Evolutionary conservation across 352 stramenopile genomes (phyloP), one percentile per base, ranked within the genome.

Genomic region (Pythium oligandrum): DNA sequence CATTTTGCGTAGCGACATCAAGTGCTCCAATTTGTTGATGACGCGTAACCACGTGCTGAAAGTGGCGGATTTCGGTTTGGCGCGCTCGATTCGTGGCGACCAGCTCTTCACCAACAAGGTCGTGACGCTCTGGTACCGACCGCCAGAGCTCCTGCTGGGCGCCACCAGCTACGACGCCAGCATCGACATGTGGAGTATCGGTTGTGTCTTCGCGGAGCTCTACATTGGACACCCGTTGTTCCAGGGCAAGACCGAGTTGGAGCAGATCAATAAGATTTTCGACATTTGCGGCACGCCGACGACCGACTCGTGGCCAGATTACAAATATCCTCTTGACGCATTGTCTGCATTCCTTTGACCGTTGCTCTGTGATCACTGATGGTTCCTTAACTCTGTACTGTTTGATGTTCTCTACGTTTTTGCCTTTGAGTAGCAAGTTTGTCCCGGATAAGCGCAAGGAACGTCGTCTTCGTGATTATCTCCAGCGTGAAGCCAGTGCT

Each of bases 161-260:
- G 91, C 80, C n/a, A 97, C 91, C 1, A 86, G 74, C 51, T 98
- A 98, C 66, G 86, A 95, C 38, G 81, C 83, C 5, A 96, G 76
- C 38, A 96, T 98, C 40, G 95, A 98, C 64, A 96, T 97, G 73
- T 98, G 94, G 92, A 97, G 93, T 37, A 96, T 98, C 44, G 95
- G 93, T 1, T 95, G 85, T 35, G 83, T 95, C 2, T 88, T 95
- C 57, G 85, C 78, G 4, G 85, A 95, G 64, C 57, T 95, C 3
- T 95, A 92, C 57, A 88, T 93, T 34, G 85, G 85, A 6, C 81
- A 91, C 44, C 83, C 85, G 8, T 70, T 95, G 10, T 93, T 95
- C 61, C 81, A 92, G 55, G 85, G 85, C 44, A 93, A 93, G 78
- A 88, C 83, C 4, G 85, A 95, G 45, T 63, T 95, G 2, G 83